Base-by-base conservation (phyloP, 2,329 filamentous ascomycete species). In the Colletotrichum sansevieriae region DNA sequence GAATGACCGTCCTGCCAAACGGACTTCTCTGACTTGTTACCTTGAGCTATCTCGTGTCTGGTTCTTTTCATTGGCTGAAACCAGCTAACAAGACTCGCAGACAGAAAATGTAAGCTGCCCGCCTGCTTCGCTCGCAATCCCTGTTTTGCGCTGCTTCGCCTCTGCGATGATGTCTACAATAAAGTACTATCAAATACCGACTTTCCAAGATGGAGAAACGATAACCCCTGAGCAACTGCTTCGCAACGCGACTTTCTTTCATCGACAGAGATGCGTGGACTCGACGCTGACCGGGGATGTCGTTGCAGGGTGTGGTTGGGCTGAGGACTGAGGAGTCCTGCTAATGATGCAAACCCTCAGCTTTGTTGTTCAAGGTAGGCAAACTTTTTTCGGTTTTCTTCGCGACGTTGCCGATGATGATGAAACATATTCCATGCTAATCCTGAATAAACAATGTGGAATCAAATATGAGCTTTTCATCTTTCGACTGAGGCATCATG, bases 391-490 rank as follows among this genome's bases (percentile, higher is more conserved):
- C 72, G 8, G 6, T 58, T 72, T 65, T 20, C 63, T 67, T 62
- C 59, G 55, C 29, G 51, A 70, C 66, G 56, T 71, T 76, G 73
- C 70, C 72, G 82, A 82, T 92, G 91, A 93, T 93, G 90, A 87
- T 77, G 84, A 83, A 83, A 87, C 81, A 85, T 83, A 89, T 90
- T 91, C 89, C 88, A 91, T 92, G 90, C 90, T 92, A 92, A 92
- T 88, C 82, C 91, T 85, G 90, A 93, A 89, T 76, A 76, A 74
- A 74, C 75, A 76, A 87, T 90, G 88, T 91, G 87, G 88, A 92
- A 82, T 81, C 84, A 88, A 84, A 83, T 85, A 86, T 85, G 87
- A 89, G 87, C 90, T 92, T 92, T 93, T 93, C 91, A 93, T 92
- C 91, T 92, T 92, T 92, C 90, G 86, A 86, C 90, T 93, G 91